Evolutionary conservation across 176 grass and related monocot genomes (phyloP).

Genomic region (Lolium multiflorum): DNA sequence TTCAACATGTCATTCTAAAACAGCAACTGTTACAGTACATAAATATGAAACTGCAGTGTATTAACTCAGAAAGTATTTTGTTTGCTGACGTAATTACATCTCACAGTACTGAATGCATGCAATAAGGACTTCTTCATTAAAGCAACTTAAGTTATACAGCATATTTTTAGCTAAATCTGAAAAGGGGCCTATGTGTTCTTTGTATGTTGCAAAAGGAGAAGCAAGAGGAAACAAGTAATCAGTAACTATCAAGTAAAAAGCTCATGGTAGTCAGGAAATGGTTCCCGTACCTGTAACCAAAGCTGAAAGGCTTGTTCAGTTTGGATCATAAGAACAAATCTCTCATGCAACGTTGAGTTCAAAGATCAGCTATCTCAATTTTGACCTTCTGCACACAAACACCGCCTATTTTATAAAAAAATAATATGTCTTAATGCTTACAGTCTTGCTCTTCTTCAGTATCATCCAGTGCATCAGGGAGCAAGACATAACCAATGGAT

Average conservation of each 20-base stretch:
- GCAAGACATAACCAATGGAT: slow-evolving; percentile 45
- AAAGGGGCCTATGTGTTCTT: slow-evolving; percentile 18
- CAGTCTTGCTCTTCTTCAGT: slow-evolving; percentile 49
- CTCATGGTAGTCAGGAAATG: background rate
- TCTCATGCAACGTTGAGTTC: background rate
- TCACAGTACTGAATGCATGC: background rate
- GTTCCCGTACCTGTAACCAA: slow-evolving; percentile 33
- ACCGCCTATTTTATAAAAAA: too few relatives aligned
- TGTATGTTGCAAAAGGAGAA: slow-evolving; percentile 44
- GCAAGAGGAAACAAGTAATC: slow-evolving; percentile 27
- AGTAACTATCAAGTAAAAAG: slow-evolving; percentile 24
- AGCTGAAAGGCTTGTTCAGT: background rate
- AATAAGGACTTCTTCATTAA: background rate
- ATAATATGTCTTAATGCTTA: background rate
- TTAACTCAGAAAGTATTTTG: slow-evolving; percentile 21
- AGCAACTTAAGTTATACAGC: background rate
- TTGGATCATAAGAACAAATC: slow-evolving; percentile 30
- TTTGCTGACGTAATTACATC: slow-evolving; percentile 10
- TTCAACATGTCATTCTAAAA: slow-evolving; percentile 16
- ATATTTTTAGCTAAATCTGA: slow-evolving; percentile 17
- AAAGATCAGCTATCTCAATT: background rate
- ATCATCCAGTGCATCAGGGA: slow-evolving; percentile 38
- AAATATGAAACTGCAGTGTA: slow-evolving; percentile 8
- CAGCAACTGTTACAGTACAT: slow-evolving; percentile 12
- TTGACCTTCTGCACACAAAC: slow-evolving; percentile 7